Evolutionary conservation across 306 rosid genomes (phyloP).

Genomic region (Trifolium subterraneum): DNA sequence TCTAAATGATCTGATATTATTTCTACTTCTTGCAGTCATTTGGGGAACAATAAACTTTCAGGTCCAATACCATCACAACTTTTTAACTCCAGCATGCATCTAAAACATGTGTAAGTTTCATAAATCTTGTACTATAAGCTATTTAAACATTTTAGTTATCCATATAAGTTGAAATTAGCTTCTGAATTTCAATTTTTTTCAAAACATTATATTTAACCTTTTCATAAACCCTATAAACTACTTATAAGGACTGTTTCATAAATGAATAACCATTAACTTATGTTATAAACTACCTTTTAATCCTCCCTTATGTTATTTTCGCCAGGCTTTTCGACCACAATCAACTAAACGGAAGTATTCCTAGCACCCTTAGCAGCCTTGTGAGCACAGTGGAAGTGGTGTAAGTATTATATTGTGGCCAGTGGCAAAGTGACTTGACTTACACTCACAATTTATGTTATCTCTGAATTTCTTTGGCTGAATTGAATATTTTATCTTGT

Average conservation of each 20-base stretch:
- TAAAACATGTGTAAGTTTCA: conserved; percentile 67
- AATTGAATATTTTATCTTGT: conserved; percentile 37
- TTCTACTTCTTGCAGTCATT: conserved; percentile 57
- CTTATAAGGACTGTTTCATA: background rate
- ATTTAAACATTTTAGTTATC: background rate
- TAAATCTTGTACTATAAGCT: background rate
- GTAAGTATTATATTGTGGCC: conserved; percentile 64
- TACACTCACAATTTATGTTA: conserved; percentile 5
- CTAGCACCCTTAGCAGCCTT: conserved; percentile 47
- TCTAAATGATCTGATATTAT: conserved; percentile 35
- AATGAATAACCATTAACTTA: background rate
- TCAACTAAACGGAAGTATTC: conserved; percentile 56
- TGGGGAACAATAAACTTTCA: conserved; percentile 57
- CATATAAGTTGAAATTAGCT: background rate
- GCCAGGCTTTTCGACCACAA: conserved; percentile 67
- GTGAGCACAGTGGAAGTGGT: conserved; percentile 55
- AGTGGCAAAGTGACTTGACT: conserved; percentile 4
- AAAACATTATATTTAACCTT: background rate
- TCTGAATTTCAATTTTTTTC: background rate
- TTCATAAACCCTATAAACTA: background rate
- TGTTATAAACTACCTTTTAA: background rate
- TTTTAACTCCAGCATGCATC: conserved; percentile 54
- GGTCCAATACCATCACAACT: conserved; percentile 56
- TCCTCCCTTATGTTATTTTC: conserved; percentile 27
- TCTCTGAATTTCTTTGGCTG: conserved; percentile 6